Evolutionary conservation across 768 basidiomycete species (phyloP), one percentile per base, ranked within the genome.

Genomic region (Mrakia frigida): DNA sequence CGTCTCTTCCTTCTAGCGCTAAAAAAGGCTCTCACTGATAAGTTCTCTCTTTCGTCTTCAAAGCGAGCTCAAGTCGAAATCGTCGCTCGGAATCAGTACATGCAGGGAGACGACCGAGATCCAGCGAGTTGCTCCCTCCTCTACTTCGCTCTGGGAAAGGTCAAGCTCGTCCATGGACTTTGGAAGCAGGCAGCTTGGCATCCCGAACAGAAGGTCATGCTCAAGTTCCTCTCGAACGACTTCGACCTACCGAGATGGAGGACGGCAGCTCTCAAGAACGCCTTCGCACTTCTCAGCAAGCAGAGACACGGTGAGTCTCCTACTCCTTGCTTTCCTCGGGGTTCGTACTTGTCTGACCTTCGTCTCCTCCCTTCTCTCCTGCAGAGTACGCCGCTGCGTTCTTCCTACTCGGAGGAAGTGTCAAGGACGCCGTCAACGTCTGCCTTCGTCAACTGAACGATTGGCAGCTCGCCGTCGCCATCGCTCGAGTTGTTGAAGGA

Each of bases 331-430:
- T 53, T 33, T 16, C 41, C 14, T 21, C 21, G 16, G 46, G 4
- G 14, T 50, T 46, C 33, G 23, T 21, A 52, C 41, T 39, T 28
- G 69, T 13, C 37, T 37, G 39, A 41, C 7, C 25, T 25, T 23
- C 35, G 60, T 50, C 21, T 59, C 33, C 59, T 60, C 69, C 79
- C 72, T 37, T 35, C 41, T 33, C 25, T 74, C 11, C 28, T 18
- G 7, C 81, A 98, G 97, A 94, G 82, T 98, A 98, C 81, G 95
- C 97, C n/a, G 94, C 94, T 0, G 95, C 94, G 0, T 99, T 99
- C 85, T 99, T 99, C 85, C 86, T 99, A 59, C 88, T 99, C 0
- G 96, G 93, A 11, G 90, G 90, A 33, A 89, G 90, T 60, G 84
- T 96, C 50, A 92, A 91, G 83, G 97, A 98, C 79, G 95, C 96